A percentile compares a stretch with the other conserved stretches of the same genome.
These are phyloP conservation scores for Pseudonitzschia delicatissima DNA, from an alignment of 108 stramenopile genomes.

Conservation along the genomic window DNA sequence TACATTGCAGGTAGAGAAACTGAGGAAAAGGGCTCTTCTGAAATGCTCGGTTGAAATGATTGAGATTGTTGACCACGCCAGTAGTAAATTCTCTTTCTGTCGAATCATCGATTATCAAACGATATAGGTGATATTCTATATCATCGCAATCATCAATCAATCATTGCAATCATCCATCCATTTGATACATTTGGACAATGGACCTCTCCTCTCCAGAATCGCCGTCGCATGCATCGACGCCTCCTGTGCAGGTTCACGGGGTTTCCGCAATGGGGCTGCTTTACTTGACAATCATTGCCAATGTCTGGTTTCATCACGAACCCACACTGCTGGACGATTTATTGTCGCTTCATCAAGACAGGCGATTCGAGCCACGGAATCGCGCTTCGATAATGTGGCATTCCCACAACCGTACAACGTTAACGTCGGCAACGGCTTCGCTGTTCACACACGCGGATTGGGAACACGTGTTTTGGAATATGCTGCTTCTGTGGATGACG, in stretches of 20 bases:
- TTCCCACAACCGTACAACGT: not conserved
- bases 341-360: not conserved
- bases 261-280: conserved; percentile 2
- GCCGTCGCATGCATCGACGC: not conserved
- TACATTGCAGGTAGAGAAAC: too few species aligned
- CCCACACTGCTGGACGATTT: not conserved
- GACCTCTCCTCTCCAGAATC: too few species aligned
- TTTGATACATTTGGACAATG: too few species aligned
- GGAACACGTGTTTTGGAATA: conserved; percentile 6
- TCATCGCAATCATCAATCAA: too few species aligned
- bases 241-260: not conserved
- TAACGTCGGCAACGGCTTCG: not conserved
- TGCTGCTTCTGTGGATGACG: conserved; percentile 1
- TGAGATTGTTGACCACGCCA: too few species aligned
- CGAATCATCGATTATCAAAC: too few species aligned
- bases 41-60: too few species aligned
- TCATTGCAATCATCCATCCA: too few species aligned
- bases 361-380: not conserved
- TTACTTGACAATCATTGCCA: not conserved
- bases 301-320: conserved; percentile 3
- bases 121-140: too few species aligned
- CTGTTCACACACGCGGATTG: conserved; percentile 8
- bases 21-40: too few species aligned
- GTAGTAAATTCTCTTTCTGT: too few species aligned
- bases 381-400: not conserved